These are phyloP conservation scores for Pycnococcus provasolii DNA, from an alignment of 139 green algal genomes.

Conservation along the genomic window DNA sequence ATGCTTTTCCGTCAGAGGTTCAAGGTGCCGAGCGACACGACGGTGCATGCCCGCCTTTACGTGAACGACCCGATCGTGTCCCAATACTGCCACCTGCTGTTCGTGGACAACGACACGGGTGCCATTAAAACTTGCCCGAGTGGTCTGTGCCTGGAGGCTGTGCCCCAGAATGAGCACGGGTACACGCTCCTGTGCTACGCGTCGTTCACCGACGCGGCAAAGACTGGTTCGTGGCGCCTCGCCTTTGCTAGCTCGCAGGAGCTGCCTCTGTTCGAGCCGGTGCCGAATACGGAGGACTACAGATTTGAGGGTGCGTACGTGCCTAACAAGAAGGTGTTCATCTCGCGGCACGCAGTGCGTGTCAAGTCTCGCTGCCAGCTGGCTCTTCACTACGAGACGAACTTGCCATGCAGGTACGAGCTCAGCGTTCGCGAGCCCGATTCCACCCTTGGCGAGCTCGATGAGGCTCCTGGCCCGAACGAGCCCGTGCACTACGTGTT, in stretches of 20 bases:
- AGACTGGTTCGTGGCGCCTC: not conserved
- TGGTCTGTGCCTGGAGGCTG: not conserved
- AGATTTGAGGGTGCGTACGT: slow-evolving; percentile 12
- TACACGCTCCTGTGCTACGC: slow-evolving; percentile 24
- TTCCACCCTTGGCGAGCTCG: not conserved
- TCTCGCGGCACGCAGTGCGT: slow-evolving; percentile 7
- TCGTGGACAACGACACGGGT: slow-evolving; percentile 22
- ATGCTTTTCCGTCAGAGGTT: slow-evolving; percentile 18
- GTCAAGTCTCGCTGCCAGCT: slow-evolving; percentile 9
- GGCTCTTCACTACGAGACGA: slow-evolving; percentile 11
- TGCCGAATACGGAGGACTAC: not conserved
- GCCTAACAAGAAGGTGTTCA: slow-evolving; percentile 9
- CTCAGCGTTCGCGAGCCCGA: not conserved
- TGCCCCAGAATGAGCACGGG: slow-evolving; percentile 21
- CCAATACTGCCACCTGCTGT: slow-evolving; percentile 3
- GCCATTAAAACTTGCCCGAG: not conserved
- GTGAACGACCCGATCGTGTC: not conserved
- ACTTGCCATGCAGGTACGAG: not conserved
- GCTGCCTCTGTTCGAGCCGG: not conserved
- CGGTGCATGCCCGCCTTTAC: slow-evolving; percentile 1
- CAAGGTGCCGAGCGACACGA: slow-evolving; percentile 14
- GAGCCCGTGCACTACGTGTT: slow-evolving; percentile 4
- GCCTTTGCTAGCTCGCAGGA: not conserved
- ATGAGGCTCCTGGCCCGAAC: not conserved
- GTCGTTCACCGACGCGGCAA: not conserved